Conservation (phyloP, 2,329 filamentous ascomycete species). For the Ophiostoma sp. region DNA sequence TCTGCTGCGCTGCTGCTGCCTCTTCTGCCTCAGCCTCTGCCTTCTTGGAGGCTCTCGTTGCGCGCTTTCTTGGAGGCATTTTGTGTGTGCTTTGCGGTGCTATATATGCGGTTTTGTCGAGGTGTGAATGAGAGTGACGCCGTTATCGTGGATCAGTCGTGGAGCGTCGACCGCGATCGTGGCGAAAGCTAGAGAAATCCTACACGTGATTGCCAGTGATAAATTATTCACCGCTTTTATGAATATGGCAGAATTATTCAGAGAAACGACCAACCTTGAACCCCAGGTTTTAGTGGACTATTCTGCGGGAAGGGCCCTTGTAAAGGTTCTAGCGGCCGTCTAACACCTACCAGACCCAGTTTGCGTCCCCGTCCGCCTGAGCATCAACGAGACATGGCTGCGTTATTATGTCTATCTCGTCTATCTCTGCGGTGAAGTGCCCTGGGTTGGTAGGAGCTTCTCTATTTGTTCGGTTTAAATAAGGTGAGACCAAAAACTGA, state of each 20-base stretch:
- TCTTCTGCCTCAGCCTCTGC: conserved; percentile 14
- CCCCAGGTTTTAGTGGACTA: conserved; percentile 2
- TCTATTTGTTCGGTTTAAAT: no score
- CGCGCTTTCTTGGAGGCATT: conserved; percentile 20
- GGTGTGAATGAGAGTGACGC: background rate
- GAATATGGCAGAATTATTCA: background rate
- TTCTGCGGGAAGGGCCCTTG: background rate
- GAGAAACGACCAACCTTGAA: background rate
- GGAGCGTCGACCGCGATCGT: background rate
- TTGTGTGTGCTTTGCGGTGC: background rate
- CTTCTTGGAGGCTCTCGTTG: conserved; percentile 20
- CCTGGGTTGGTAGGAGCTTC: no score
- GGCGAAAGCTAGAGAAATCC: background rate
- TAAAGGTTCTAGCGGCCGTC: background rate
- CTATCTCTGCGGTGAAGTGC: no score
- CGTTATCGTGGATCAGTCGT: background rate
- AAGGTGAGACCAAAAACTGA: no score
- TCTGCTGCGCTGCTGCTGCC: conserved; percentile 6
- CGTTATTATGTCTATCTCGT: no score
- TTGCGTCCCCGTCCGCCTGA: background rate
- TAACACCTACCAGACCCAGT: background rate
- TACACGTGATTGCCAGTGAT: background rate
- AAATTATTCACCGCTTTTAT: background rate
- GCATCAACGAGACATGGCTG: background rate
- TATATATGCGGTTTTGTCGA: background rate